Percentiles rank a stretch among this genome's conserved stretches.
Evolutionary conservation across 805 yeast genomes (phyloP).

Genomic region (Kurtzmaniella cleridarum): DNA sequence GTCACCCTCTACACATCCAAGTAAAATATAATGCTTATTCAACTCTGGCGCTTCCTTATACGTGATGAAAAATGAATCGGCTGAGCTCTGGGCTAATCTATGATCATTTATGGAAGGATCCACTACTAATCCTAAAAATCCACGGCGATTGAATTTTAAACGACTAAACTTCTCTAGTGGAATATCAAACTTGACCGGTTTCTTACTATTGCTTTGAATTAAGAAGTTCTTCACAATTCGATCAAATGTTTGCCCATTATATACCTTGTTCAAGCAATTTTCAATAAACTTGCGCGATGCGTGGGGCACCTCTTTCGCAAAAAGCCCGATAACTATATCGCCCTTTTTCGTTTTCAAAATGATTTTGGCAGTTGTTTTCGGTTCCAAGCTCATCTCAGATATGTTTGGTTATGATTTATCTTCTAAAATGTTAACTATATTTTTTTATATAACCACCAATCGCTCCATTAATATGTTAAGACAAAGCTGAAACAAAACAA

Average conservation of each 20-base stretch:
- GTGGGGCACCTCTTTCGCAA: conserved; percentile 63
- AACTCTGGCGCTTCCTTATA: conserved; percentile 40
- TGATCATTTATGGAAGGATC: conserved; percentile 8
- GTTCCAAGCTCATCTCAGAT: conserved; percentile 26
- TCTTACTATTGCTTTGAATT: conserved; percentile 7
- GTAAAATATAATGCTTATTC: conserved; percentile 35
- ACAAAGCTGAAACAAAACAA: too few species aligned
- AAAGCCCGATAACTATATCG: conserved; percentile 51
- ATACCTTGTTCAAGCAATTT: conserved; percentile 40
- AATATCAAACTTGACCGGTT: conserved; percentile 19
- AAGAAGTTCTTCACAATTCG: conserved; percentile 27
- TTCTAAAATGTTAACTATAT: too few species aligned
- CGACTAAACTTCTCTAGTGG: conserved; percentile 35
- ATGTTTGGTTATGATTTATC: neutral
- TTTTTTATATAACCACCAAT: too few species aligned
- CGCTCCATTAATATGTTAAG: too few species aligned
- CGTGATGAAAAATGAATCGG: conserved; percentile 38
- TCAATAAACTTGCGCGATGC: conserved; percentile 45
- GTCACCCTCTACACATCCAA: conserved; percentile 58
- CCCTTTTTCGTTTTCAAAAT: conserved; percentile 55
- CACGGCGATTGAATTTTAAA: conserved; percentile 45
- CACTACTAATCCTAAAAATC: conserved; percentile 49
- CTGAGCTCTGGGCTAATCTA: conserved; percentile 13
- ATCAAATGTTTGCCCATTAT: conserved; percentile 36
- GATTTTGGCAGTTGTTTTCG: conserved; percentile 59